Percentiles rank a stretch among this genome's conserved stretches.
phyloP scores from a whole-genome alignment of 179 eudicot species.

The Pouteria campechiana region DNA sequence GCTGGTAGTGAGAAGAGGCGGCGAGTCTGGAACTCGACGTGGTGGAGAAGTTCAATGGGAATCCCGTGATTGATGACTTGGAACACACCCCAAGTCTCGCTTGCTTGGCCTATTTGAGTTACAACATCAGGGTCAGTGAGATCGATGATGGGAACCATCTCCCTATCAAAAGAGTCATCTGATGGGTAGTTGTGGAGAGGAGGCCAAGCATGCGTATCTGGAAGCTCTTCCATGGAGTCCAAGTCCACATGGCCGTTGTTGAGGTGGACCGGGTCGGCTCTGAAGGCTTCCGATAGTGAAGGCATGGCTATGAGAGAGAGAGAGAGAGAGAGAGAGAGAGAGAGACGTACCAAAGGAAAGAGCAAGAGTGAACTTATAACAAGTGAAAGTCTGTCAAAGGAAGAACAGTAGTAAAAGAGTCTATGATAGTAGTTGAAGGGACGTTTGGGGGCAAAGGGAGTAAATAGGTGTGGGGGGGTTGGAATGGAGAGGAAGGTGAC shows the following conservation, averaged over 20 bases:
- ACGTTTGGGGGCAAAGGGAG: background rate
- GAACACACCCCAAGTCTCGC: constrained; percentile 43
- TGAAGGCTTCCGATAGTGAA: constrained; percentile 14
- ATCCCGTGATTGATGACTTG: constrained; percentile 42
- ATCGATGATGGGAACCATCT: constrained; percentile 22
- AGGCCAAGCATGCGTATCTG: constrained; percentile 45
- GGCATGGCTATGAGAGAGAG: constrained; percentile 9
- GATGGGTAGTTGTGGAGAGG: background rate
- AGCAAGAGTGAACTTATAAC: background rate
- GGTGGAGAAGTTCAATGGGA: constrained; percentile 9
- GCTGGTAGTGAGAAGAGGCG: constrained; percentile 39
- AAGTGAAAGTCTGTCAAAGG: background rate
- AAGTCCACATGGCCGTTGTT: constrained; percentile 21
- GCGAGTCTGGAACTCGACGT: constrained; percentile 21
- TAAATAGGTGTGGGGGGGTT: background rate
- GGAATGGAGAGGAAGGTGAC: constrained; percentile 3
- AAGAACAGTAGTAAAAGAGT: background rate
- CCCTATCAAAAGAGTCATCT: background rate
- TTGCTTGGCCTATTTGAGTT: constrained; percentile 26
- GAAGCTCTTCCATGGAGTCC: constrained; percentile 22
- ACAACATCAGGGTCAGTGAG: constrained; percentile 18
- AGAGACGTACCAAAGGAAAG: background rate
- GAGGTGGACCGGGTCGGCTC: constrained; percentile 2
- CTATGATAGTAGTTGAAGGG: no score
- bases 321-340: background rate